phyloP scores from a whole-genome alignment of 768 basidiomycete genomes.

The Daedaleopsis nitida region DNA sequence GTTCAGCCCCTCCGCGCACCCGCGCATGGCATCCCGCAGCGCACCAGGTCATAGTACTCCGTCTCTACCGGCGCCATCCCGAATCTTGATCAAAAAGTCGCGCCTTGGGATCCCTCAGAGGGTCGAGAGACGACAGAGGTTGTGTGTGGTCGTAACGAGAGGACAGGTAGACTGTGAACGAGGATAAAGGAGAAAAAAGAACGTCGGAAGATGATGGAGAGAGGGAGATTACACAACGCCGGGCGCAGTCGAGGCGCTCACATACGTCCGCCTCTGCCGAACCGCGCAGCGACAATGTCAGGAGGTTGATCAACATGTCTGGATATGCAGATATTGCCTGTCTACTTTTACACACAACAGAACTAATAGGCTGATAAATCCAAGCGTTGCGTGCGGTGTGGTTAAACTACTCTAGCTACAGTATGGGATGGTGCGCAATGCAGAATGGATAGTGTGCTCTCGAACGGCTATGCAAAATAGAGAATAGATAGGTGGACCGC shows the following conservation, averaged over 20 bases:
- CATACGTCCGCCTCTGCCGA: too few relatives aligned
- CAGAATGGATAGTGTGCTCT: background rate
- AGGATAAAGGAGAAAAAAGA: too few relatives aligned
- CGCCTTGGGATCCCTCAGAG: too few relatives aligned
- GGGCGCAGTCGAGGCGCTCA: too few relatives aligned
- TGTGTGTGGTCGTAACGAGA: background rate
- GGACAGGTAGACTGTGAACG: too few relatives aligned
- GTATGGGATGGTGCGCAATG: background rate
- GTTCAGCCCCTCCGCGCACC: slow-evolving; percentile 5
- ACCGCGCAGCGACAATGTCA: too few relatives aligned
- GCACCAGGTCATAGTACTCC: slow-evolving; percentile 84
- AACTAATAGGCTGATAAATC: background rate
- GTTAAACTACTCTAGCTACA: background rate
- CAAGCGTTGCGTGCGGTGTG: background rate
- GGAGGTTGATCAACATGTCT: background rate
- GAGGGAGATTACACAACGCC: too few relatives aligned
- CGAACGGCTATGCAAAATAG: background rate
- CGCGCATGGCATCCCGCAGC: slow-evolving; percentile 27
- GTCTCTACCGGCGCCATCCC: slow-evolving; percentile 87
- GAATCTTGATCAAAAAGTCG: background rate
- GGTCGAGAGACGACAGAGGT: background rate
- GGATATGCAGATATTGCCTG: background rate
- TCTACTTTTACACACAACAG: background rate
- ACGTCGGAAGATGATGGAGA: too few relatives aligned
- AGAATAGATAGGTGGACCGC: background rate